A percentile compares a stretch with the other conserved stretches of the same genome.
These are phyloP conservation scores for Chlorella variabilis DNA, from an alignment of 163 green algal species.

Conservation along the genomic window DNA sequence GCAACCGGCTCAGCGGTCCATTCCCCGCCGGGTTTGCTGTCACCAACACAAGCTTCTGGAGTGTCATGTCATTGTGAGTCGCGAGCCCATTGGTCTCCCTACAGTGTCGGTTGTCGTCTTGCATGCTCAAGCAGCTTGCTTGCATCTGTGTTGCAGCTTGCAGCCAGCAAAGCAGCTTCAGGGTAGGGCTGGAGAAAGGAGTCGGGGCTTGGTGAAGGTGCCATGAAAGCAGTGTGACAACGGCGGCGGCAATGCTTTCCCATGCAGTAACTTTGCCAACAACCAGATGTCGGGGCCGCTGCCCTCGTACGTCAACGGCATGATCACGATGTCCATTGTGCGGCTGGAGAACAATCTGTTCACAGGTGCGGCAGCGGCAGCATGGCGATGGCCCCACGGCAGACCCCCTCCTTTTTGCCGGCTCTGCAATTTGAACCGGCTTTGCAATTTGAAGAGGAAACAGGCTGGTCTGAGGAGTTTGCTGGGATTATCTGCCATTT, in stretches of 20 bases:
- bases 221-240: too few relatives aligned
- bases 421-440: not conserved
- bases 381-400: not conserved
- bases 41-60: constrained; percentile 24
- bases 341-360: constrained; percentile 32
- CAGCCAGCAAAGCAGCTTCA: too few relatives aligned
- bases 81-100: too few relatives aligned
- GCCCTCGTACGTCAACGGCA: constrained; percentile 32
- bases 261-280: constrained; percentile 30
- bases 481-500: too few relatives aligned
- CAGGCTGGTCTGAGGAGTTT: too few relatives aligned
- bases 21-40: constrained; percentile 15
- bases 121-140: too few relatives aligned
- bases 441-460: too few relatives aligned
- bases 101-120: too few relatives aligned
- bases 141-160: too few relatives aligned
- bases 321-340: constrained; percentile 34
- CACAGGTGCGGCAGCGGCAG: constrained; percentile 10
- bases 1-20: constrained; percentile 13
- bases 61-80: constrained; percentile 28
- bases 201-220: too few relatives aligned
- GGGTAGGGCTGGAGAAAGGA: too few relatives aligned
- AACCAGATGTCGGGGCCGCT: constrained; percentile 25
- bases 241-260: too few relatives aligned
- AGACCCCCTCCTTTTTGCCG: not conserved